phyloP scores from a whole-genome alignment of 2,329 filamentous ascomycete species.

The Trichophyton schoenleinii region DNA sequence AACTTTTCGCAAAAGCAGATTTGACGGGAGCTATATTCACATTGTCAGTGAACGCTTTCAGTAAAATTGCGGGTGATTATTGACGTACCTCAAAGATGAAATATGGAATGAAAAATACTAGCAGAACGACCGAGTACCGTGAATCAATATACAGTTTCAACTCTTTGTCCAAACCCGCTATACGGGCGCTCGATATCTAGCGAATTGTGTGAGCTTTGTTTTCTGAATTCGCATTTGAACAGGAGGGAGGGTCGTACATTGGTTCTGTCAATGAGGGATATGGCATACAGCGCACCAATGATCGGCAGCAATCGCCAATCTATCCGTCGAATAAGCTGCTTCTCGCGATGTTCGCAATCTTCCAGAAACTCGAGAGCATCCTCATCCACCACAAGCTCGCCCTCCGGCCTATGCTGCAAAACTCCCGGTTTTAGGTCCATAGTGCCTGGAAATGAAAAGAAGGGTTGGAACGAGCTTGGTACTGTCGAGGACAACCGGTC shows the following conservation, averaged over 20 bases:
- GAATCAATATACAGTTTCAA: constrained; percentile 10
- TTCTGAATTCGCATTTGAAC: background rate
- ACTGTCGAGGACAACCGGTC: background rate
- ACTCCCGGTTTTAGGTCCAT: background rate
- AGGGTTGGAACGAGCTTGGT: background rate
- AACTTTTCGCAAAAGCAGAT: constrained; percentile 11
- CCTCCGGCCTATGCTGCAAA: background rate
- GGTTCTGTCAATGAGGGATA: constrained; percentile 65
- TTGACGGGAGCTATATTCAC: constrained; percentile 10
- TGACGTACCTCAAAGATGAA: constrained; percentile 14
- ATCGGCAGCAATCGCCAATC: constrained; percentile 53
- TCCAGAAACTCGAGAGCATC: background rate
- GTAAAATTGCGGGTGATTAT: background rate
- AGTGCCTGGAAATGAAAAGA: background rate
- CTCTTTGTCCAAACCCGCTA: constrained; percentile 13
- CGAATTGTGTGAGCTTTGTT: background rate
- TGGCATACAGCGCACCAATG: constrained; percentile 56
- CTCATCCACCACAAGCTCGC: background rate
- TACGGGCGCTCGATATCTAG: constrained; percentile 9
- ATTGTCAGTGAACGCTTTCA: background rate
- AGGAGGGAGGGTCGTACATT: constrained; percentile 40
- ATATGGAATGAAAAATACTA: constrained; percentile 16
- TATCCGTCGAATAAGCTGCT: constrained; percentile 34
- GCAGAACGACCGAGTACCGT: constrained; percentile 11
- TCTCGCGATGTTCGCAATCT: constrained; percentile 18